phyloP scores from a whole-genome alignment of 2,329 filamentous ascomycete genomes.

The Didymella exigua region DNA sequence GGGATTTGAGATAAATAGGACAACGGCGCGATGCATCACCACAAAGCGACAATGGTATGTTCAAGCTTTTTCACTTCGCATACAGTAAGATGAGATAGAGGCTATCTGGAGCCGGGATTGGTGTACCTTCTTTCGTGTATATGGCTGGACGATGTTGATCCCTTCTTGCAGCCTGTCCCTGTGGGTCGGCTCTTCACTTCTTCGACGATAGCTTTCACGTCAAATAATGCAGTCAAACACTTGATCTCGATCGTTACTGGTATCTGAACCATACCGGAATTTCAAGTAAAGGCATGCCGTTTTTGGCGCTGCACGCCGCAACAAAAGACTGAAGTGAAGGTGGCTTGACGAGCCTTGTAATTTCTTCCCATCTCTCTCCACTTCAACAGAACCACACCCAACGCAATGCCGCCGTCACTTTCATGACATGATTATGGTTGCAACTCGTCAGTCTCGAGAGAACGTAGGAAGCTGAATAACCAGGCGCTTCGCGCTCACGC shows the following conservation, averaged over 20 bases:
- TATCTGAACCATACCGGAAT: neutral
- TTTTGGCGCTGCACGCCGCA: no score
- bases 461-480: no score
- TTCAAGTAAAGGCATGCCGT: neutral
- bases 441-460: no score
- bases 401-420: no score
- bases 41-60: neutral
- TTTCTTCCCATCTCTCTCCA: no score
- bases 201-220: constrained; percentile 4
- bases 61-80: no score
- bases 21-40: neutral
- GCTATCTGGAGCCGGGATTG: neutral
- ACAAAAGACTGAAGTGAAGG: no score
- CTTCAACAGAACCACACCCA: no score
- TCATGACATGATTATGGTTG: no score
- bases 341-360: no score
- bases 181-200: constrained; percentile 8
- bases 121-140: constrained; percentile 16
- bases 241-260: neutral
- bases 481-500: no score
- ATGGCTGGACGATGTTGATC: constrained; percentile 26
- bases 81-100: neutral
- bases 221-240: neutral
- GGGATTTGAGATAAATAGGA: neutral
- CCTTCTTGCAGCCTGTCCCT: constrained; percentile 12